Evolutionary conservation across 192 early-diverging fungal genomes (phyloP).

Genomic region (Entomortierella lignicola): DNA sequence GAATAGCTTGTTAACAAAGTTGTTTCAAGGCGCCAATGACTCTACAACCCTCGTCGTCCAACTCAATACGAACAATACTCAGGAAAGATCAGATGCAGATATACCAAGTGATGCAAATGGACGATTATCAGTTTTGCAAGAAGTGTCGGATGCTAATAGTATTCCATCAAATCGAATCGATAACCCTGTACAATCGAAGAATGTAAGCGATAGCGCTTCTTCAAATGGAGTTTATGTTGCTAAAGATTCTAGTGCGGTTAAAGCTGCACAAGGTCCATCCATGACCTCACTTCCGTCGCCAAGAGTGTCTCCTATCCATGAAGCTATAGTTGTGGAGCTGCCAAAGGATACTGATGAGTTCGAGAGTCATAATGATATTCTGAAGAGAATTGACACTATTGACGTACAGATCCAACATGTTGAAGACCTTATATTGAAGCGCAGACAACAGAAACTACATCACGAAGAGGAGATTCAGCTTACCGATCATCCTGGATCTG

Average conservation of each 20-base stretch:
- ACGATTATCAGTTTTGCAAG: not conserved
- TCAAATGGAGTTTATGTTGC: not conserved
- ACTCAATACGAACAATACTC: not conserved
- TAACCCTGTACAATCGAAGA: not conserved
- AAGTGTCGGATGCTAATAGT: not conserved
- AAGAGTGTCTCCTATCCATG: slow-evolving; percentile 7
- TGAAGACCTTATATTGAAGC: slow-evolving; percentile 23
- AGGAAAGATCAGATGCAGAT: not conserved
- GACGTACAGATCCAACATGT: slow-evolving; percentile 28
- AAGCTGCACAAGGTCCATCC: slow-evolving; percentile 13
- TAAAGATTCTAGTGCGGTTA: not conserved
- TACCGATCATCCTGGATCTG: not conserved
- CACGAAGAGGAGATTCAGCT: not conserved
- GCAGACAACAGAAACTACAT: slow-evolving; percentile 15
- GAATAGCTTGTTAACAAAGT: too few relatives aligned
- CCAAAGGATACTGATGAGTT: slow-evolving; percentile 4
- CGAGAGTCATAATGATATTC: slow-evolving; percentile 38
- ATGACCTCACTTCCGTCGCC: slow-evolving; percentile 28
- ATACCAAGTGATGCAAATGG: not conserved
- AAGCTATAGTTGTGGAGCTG: not conserved
- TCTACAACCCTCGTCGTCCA: too few relatives aligned
- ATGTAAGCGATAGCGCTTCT: not conserved
- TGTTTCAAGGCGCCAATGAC: too few relatives aligned
- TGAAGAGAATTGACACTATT: slow-evolving; percentile 45
- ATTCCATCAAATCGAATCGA: not conserved